phyloP scores from a whole-genome alignment of 1,284 basidiomycete species.

The Psilocybe mexicana region DNA sequence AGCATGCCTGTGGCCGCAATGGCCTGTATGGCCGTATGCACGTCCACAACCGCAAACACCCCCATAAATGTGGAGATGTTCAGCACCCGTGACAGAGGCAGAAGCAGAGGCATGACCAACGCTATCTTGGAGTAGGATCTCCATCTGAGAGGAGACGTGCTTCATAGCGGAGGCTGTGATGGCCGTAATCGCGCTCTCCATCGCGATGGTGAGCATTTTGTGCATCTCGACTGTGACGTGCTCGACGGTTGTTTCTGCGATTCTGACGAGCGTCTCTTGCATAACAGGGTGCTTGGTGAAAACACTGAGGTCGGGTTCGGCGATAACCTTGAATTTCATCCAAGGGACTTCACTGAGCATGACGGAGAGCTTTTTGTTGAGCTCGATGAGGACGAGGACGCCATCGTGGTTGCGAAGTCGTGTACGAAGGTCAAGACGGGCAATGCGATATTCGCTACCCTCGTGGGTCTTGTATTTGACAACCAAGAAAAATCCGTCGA shows the following conservation, averaged over 20 bases:
- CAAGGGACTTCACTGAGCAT: slow-evolving; percentile 24
- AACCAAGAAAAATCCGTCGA: slow-evolving; percentile 16
- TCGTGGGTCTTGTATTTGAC: slow-evolving; percentile 13
- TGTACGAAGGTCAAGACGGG: slow-evolving; percentile 16
- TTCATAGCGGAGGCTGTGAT: slow-evolving; percentile 21
- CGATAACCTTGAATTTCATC: slow-evolving; percentile 25
- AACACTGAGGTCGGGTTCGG: slow-evolving; percentile 20
- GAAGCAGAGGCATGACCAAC: slow-evolving; percentile 15
- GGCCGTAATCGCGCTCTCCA: slow-evolving; percentile 18
- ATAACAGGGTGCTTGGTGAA: slow-evolving; percentile 20
- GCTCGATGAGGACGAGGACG: slow-evolving; percentile 18
- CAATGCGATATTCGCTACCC: slow-evolving; percentile 11
- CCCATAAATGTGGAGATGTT: slow-evolving; percentile 16
- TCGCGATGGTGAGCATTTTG: slow-evolving; percentile 18
- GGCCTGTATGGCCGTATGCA: not conserved
- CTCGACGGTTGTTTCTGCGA: slow-evolving; percentile 22
- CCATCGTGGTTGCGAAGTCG: slow-evolving; percentile 17
- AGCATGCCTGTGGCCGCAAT: not conserved
- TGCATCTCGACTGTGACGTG: slow-evolving; percentile 21
- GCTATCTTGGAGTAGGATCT: slow-evolving; percentile 12
- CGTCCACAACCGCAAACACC: slow-evolving; percentile 4
- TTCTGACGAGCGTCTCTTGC: slow-evolving; percentile 19
- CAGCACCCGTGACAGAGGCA: slow-evolving; percentile 18
- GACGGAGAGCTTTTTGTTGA: slow-evolving; percentile 20
- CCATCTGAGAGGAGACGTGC: slow-evolving; percentile 17